phyloP scores from a whole-genome alignment of 305 asterid genomes.

The Fraxinus nigra region DNA sequence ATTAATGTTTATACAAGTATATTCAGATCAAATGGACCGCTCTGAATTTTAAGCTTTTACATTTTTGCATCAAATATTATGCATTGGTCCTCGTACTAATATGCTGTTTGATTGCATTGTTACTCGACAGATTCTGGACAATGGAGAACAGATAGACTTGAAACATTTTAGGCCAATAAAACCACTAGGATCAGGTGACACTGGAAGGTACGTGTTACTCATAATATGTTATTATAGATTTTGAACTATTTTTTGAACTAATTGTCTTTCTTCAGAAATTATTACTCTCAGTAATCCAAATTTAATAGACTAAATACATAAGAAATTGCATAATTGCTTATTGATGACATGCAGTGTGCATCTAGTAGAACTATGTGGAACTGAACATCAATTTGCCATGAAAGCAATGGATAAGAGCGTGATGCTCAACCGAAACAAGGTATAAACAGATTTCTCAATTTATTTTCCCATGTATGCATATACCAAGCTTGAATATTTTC shows the following conservation, averaged over 20 bases:
- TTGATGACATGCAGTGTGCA: slow-evolving; percentile 48
- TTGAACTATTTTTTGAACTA: background rate
- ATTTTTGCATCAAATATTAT: slow-evolving; percentile 1
- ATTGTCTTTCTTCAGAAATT: background rate
- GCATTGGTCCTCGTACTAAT: slow-evolving; percentile 9
- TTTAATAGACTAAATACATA: background rate
- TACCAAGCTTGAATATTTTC: background rate
- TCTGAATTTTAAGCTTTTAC: background rate
- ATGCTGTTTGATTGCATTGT: slow-evolving; percentile 9
- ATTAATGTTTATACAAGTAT: background rate
- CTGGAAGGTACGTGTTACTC: slow-evolving; percentile 64
- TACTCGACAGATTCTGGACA: slow-evolving; percentile 52
- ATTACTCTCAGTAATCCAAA: background rate
- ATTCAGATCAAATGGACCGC: background rate
- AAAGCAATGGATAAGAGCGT: slow-evolving; percentile 93
- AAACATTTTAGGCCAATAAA: slow-evolving; percentile 89
- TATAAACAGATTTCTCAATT: slow-evolving; percentile 22
- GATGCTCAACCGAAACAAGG: slow-evolving; percentile 96
- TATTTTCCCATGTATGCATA: background rate
- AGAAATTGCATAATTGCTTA: background rate
- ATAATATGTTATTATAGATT: background rate
- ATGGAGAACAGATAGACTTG: slow-evolving; percentile 77
- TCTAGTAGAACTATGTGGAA: slow-evolving; percentile 81
- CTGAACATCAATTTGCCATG: slow-evolving; percentile 80
- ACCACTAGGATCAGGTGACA: slow-evolving; percentile 97